phyloP scores from a whole-genome alignment of 2,329 filamentous ascomycete genomes.

The Trichoderma oligosporum region DNA sequence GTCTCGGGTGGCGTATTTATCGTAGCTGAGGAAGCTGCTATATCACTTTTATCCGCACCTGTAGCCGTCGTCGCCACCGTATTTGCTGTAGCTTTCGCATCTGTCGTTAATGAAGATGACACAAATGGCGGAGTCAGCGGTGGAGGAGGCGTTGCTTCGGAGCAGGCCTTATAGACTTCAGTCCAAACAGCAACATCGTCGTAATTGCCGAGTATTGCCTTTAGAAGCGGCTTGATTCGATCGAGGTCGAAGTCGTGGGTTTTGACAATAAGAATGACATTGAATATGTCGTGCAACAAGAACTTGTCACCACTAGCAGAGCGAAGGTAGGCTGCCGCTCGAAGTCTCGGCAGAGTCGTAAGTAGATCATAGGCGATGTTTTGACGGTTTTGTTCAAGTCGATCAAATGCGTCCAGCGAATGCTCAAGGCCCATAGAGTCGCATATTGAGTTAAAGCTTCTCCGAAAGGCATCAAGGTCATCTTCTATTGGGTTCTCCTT shows the following conservation, averaged over 20 bases:
- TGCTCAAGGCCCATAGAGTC: conserved; percentile 21
- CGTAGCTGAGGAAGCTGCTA: too few relatives aligned
- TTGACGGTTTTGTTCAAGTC: conserved; percentile 24
- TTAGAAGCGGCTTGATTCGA: conserved; percentile 34
- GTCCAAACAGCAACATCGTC: conserved; percentile 35
- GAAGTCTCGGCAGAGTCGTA: background rate
- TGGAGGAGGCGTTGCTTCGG: conserved; percentile 27
- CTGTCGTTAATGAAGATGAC: background rate
- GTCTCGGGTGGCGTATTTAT: too few relatives aligned
- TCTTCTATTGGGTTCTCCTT: conserved; percentile 29
- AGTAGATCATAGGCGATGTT: background rate
- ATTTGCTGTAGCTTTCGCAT: too few relatives aligned
- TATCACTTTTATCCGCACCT: too few relatives aligned
- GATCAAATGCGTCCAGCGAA: conserved; percentile 23
- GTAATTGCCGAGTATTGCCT: conserved; percentile 26
- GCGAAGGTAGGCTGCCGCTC: background rate
- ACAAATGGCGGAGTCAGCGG: conserved; percentile 27
- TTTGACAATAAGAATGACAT: conserved; percentile 6
- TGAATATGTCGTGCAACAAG: background rate
- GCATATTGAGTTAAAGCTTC: conserved; percentile 27
- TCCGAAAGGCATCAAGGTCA: conserved; percentile 28
- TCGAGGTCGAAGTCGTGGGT: conserved; percentile 25
- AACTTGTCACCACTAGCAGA: background rate
- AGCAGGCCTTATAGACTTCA: conserved; percentile 33
- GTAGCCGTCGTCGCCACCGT: too few relatives aligned